Conservation (phyloP, 208 protist species). For the Zelonia costaricensis region DNA sequence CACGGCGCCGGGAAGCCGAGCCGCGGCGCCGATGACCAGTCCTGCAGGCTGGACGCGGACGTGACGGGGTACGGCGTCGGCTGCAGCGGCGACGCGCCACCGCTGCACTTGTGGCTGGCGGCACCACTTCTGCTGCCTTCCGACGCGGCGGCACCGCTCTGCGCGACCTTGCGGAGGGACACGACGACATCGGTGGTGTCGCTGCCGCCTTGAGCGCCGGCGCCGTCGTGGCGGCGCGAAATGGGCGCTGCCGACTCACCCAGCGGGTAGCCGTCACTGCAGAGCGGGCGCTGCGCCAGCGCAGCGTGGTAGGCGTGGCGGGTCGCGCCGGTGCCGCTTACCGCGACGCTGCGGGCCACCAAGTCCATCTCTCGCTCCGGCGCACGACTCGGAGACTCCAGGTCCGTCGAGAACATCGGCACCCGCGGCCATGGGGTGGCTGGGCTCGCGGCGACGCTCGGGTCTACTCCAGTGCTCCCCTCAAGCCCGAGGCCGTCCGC, state of each 20-base stretch:
- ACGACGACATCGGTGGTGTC: neutral
- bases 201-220: neutral
- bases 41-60: conserved; percentile 34
- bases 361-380: conserved; percentile 13
- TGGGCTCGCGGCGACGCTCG: too few species aligned
- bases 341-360: neutral
- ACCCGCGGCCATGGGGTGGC: neutral
- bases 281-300: too few species aligned
- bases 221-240: too few species aligned
- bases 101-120: neutral
- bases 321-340: too few species aligned
- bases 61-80: conserved; percentile 44
- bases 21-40: conserved; percentile 54
- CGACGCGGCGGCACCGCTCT: neutral
- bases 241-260: neutral
- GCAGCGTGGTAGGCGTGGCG: neutral
- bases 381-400: neutral
- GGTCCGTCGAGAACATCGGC: neutral
- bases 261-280: neutral
- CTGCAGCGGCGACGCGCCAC: neutral
- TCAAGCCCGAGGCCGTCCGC: neutral
- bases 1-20: conserved; percentile 45
- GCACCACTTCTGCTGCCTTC: neutral
- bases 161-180: neutral
- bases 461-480: too few species aligned